Evolutionary conservation across 768 basidiomycete species (phyloP), one percentile per base, ranked within the genome.

Genomic region (Leccinum barrowsii): DNA sequence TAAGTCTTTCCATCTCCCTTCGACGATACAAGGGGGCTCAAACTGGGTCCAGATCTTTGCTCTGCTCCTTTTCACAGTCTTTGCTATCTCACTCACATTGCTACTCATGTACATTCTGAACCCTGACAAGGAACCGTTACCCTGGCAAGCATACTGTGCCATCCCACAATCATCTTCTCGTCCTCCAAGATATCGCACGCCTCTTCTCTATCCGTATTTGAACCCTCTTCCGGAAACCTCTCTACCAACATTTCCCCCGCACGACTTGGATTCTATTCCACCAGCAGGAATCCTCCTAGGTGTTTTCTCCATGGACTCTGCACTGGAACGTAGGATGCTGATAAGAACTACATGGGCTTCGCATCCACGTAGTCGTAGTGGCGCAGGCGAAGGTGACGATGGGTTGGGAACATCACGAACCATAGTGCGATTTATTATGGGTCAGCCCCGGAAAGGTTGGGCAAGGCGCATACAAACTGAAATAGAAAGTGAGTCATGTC

Each of bases 61-160:
- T 28, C 78, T 92, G 65, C 79, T 94, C 60, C 77, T 94, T 55
- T 82, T 96, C 66, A 86, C 87, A 54, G 77, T 86, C 61, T 87
- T 97, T 70, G 90, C 90, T 54, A 85, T 92, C 59, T 85, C 85
- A 59, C 79, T 95, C 65, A 95, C 94, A 30, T 83, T 94, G 59
- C 78, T 92, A 56, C 81, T 98, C 74, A 94, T 94, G 68, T 90
- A 97, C 74, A 82, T 95, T 60, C 82, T 98, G 69, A 95, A 97
- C 71, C 95, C 94, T 58, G 96, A 98, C 80, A 98, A 97, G 73
- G 87, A 90, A 54, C 89, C 94, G 21, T 77, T 97, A 7, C 94
- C 94, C 49, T 98, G 94, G 94, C 85, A 94, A 65, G 85, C 88
- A 21, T 97, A 96, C 71, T 98, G 96, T 74, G 84, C 90, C 22